Percentiles rank a stretch among this genome's conserved stretches.
phyloP scores from a whole-genome alignment of 306 rosid genomes.

The Cucumis hystrix region DNA sequence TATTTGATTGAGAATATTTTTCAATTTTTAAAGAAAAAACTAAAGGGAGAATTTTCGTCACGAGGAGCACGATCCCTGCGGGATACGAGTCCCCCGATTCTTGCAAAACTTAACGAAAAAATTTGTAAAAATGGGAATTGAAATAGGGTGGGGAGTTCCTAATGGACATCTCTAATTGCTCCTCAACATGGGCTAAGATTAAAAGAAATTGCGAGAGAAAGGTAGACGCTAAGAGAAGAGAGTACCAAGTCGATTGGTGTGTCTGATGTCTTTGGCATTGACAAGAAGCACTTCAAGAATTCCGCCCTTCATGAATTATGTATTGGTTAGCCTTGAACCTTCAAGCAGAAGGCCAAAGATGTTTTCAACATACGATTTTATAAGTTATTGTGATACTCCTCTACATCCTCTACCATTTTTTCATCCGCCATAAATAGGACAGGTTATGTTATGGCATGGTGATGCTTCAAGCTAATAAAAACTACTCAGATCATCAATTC shows the following conservation, averaged over 20 bases:
- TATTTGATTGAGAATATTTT: too few relatives aligned
- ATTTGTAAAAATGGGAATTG: too few relatives aligned
- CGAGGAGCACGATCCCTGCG: too few relatives aligned
- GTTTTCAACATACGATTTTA: neutral
- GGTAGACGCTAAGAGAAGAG: neutral
- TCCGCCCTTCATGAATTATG: slow-evolving; percentile 9
- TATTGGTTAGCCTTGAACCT: neutral
- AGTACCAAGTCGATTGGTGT: neutral
- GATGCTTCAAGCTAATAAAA: neutral
- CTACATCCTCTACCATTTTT: neutral
- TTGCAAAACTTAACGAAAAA: too few relatives aligned
- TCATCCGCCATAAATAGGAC: neutral
- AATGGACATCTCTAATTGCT: neutral
- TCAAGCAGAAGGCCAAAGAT: neutral
- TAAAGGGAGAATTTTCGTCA: too few relatives aligned
- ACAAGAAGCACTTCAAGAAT: slow-evolving; percentile 10
- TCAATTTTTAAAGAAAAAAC: too few relatives aligned
- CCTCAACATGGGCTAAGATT: neutral
- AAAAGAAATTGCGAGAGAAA: neutral
- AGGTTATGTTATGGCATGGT: neutral
- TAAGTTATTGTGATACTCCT: neutral
- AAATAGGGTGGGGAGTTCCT: too few relatives aligned
- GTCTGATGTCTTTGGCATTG: slow-evolving; percentile 1
- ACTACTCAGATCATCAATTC: neutral
- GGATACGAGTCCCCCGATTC: too few relatives aligned